These are phyloP conservation scores for Fusarium musae DNA, from an alignment of 2,329 filamentous ascomycete species.

Conservation along the genomic window DNA sequence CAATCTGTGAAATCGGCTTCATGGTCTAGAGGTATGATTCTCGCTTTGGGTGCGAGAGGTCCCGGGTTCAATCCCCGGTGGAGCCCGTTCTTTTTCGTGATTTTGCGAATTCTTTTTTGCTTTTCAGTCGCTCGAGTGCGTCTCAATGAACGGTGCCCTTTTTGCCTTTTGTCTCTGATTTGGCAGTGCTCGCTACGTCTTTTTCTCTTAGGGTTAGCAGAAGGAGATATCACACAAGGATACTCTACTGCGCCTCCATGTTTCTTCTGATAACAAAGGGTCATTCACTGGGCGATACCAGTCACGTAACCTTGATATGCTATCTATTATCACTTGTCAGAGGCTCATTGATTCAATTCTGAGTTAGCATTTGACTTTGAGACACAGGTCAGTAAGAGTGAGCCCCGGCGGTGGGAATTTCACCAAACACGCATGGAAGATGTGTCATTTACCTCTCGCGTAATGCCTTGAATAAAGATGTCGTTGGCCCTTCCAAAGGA, in stretches of 20 bases:
- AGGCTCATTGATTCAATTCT: fast-evolving
- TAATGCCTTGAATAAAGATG: fast-evolving
- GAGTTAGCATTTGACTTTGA: fast-evolving
- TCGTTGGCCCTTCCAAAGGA: fast-evolving
- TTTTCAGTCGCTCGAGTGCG: too few relatives aligned
- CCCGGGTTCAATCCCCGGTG: constrained; percentile 59
- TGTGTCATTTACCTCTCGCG: fast-evolving
- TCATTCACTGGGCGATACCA: background rate
- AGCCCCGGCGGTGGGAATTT: fast-evolving
- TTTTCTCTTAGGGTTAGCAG: too few relatives aligned
- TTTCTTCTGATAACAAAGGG: background rate
- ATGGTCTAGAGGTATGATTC: constrained; percentile 40
- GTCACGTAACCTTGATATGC: too few relatives aligned
- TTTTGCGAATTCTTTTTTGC: fast-evolving
- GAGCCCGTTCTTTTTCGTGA: constrained; percentile 8
- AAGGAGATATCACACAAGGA: fast-evolving
- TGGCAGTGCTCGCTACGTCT: too few relatives aligned
- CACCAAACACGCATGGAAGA: fast-evolving
- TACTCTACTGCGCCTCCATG: fast-evolving
- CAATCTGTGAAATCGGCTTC: constrained; percentile 4
- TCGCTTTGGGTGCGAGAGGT: constrained; percentile 53
- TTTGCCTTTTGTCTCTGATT: too few relatives aligned
- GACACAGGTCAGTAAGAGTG: fast-evolving
- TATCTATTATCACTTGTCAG: background rate
- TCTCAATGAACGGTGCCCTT: fast-evolving